Percentiles rank a stretch among this genome's conserved stretches.
Conservation (phyloP, 345 rosid species). For the Eucalyptus marginata region DNA sequence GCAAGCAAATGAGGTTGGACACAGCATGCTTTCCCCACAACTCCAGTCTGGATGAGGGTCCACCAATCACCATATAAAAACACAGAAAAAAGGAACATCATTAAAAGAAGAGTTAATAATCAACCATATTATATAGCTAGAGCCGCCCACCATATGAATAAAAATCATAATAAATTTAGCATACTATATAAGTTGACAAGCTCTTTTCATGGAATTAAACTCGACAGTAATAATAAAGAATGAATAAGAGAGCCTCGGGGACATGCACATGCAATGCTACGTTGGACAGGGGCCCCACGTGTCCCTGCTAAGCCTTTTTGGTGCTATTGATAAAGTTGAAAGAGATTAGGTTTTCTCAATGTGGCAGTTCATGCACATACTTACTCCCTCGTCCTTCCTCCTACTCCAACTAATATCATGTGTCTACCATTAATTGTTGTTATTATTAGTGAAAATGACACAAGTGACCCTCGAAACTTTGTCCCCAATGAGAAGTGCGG, state of each 20-base stretch:
- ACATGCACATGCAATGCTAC: not conserved
- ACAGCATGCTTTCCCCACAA: not conserved
- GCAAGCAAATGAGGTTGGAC: not conserved
- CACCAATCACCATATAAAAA: not conserved
- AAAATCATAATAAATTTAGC: not conserved
- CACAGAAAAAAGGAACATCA: not conserved
- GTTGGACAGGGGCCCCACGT: not conserved
- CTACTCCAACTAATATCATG: not conserved
- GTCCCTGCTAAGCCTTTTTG: not conserved
- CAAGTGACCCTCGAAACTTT: too few relatives aligned
- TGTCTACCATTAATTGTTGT: not conserved
- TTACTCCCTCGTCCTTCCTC: not conserved
- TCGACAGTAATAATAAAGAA: not conserved
- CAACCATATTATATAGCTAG: not conserved
- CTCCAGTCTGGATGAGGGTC: not conserved
- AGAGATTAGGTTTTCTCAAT: not conserved
- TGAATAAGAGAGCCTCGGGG: not conserved
- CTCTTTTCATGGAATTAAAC: not conserved
- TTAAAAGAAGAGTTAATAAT: not conserved
- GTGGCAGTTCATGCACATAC: not conserved
- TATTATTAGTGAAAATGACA: not conserved
- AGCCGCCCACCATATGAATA: not conserved
- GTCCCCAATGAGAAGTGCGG: rapidly evolving
- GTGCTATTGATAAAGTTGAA: not conserved
- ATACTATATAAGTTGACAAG: not conserved